Evolutionary conservation across 306 rosid genomes (phyloP), one percentile per base, ranked within the genome.

Genomic region (Rosa multiflora): DNA sequence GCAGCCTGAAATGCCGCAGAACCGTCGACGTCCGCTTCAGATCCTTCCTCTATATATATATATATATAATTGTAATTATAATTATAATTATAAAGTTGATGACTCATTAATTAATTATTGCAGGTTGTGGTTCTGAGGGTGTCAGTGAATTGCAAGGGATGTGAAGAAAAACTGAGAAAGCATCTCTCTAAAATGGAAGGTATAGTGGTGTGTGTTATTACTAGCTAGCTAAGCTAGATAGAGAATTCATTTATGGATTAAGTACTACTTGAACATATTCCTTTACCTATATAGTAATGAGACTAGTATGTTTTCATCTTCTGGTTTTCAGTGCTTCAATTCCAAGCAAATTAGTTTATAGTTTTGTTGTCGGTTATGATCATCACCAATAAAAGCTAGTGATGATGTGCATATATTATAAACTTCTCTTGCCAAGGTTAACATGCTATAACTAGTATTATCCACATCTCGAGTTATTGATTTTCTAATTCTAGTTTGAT

Each of bases 161-260:
- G 98, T n/a, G 97, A 89, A 88, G 96, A 84, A 80, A 92, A 94
- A 88, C 82, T 94, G 10, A 86, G 90, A 79, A 94, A 90, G 82
- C 94, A 92, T 81, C 88, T 94, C 73, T 88, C 90, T 53, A 94
- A 89, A 89, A 94, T 94, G 97, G 91, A 94, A 90, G 98, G 98
- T 93, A 74, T 21, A 14, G 80, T 67, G 13, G 21, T 32, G 20
- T 3, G 10, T 10, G 37, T 51, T 35, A 4, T 32, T 52, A 32
- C 0, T 72, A 72, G 32, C 11, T 53, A 53, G 29, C 43, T 63
- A 63, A 35, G 29, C 47, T 35, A 17, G 47, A 17, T 66, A 66
- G 47, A 63, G 15, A 67, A 67, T 39, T 39, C 0, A 10, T 67
- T 40, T 67, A 40, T 12, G 6, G 67, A 74, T 53, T 37, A n/a